Conservation (phyloP, 192 early-diverging fungal genomes). For the Coemansia sp. region DNA sequence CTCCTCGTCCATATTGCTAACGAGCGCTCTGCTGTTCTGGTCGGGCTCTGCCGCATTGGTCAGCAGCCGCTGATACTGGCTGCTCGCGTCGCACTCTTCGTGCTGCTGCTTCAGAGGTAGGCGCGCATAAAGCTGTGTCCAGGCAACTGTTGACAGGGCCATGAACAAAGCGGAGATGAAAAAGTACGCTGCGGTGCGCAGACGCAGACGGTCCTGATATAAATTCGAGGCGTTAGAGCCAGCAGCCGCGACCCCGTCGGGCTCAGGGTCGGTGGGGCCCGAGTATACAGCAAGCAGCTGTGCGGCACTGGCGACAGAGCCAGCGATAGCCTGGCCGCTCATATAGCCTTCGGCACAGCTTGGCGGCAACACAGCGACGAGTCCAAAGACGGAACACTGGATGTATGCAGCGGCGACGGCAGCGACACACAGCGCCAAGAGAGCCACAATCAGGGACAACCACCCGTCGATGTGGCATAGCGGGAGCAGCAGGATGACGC, state of each 20-base stretch:
- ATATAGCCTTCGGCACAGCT: slow-evolving; percentile 72
- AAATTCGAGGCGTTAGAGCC: background rate
- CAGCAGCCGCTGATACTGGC: background rate
- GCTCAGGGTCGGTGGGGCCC: background rate
- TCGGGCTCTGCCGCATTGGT: background rate
- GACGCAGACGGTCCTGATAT: slow-evolving; percentile 10
- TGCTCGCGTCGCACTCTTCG: background rate
- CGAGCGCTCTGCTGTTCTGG: background rate
- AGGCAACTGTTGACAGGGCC: slow-evolving; percentile 27
- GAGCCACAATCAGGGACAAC: slow-evolving; percentile 48
- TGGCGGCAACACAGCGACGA: slow-evolving; percentile 66
- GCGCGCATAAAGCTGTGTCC: slow-evolving; percentile 30
- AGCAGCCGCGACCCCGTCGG: background rate
- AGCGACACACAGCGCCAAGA: slow-evolving; percentile 57
- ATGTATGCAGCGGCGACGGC: slow-evolving; percentile 66
- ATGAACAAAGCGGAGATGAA: slow-evolving; percentile 32
- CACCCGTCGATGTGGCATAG: slow-evolving; percentile 58
- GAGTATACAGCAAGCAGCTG: slow-evolving; percentile 60
- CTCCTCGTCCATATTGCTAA: slow-evolving; percentile 22
- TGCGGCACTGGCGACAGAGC: slow-evolving; percentile 65
- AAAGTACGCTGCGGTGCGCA: slow-evolving; percentile 42
- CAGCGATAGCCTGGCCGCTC: slow-evolving; percentile 68
- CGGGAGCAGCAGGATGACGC: slow-evolving; percentile 53
- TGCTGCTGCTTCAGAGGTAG: slow-evolving; percentile 3
- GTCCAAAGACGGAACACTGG: slow-evolving; percentile 71